Evolutionary conservation across 1,284 basidiomycete genomes (phyloP).

Genomic region (Microbotryum lychnidis-dioicae): DNA sequence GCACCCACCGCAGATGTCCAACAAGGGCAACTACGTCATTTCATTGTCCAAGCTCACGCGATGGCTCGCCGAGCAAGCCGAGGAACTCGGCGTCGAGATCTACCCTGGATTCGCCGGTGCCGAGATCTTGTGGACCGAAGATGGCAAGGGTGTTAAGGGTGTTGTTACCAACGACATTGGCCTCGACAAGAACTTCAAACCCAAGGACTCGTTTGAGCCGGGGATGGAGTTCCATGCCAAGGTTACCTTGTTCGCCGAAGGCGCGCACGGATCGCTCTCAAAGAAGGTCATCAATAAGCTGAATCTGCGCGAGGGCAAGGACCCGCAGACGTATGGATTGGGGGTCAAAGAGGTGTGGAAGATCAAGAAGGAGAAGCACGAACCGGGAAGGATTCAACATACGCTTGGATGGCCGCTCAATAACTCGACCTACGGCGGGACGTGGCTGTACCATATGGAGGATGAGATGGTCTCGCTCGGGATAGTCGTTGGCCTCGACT

Average conservation of each 20-base stretch:
- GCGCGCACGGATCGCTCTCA: slow-evolving; percentile 84
- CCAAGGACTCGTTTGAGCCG: slow-evolving; percentile 86
- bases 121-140: slow-evolving; percentile 62
- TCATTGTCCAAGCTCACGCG: slow-evolving; percentile 81
- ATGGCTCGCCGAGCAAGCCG: slow-evolving; percentile 84
- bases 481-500: slow-evolving; percentile 88
- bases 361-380: slow-evolving; percentile 65
- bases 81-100: slow-evolving; percentile 83
- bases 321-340: slow-evolving; percentile 93
- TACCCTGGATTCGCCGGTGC: slow-evolving; percentile 96
- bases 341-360: slow-evolving; percentile 98
- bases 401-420: slow-evolving; percentile 91
- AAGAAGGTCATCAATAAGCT: slow-evolving; percentile 75
- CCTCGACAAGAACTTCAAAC: slow-evolving; percentile 64
- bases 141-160: slow-evolving; percentile 63
- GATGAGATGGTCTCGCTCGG: slow-evolving; percentile 85
- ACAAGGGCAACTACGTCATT: slow-evolving; percentile 87
- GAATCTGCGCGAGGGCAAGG: slow-evolving; percentile 62
- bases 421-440: slow-evolving; percentile 80
- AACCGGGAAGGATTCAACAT: slow-evolving; percentile 81
- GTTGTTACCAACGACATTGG: slow-evolving; percentile 94
- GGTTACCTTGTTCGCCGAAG: slow-evolving; percentile 91
- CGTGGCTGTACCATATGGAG: slow-evolving; percentile 94
- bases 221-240: slow-evolving; percentile 95
- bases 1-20: slow-evolving; percentile 95